Conservation (phyloP, 352 stramenopile genomes). For the Phytophthora constricta region DNA sequence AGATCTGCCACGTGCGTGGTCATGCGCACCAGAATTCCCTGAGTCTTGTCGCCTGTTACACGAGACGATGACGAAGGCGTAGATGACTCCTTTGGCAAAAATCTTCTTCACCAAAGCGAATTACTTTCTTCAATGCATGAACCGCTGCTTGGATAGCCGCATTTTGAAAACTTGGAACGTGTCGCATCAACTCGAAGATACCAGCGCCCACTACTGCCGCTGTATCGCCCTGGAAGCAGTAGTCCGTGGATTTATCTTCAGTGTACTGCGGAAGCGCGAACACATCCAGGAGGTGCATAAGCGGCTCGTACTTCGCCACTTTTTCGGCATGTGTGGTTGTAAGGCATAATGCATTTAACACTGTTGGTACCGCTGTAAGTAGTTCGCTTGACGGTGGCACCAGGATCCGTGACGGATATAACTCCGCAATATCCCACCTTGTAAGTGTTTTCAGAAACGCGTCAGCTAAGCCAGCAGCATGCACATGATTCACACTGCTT, state of each 20-base stretch:
- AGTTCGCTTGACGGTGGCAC: slow-evolving; percentile 92
- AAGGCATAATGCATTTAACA: slow-evolving; percentile 93
- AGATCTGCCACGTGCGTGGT: slow-evolving; percentile 90
- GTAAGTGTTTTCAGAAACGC: slow-evolving; percentile 94
- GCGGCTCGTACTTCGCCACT: slow-evolving; percentile 91
- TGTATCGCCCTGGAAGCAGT: slow-evolving; percentile 93
- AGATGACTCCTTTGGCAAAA: slow-evolving; percentile 14
- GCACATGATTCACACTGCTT: slow-evolving; percentile 95
- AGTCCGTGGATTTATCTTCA: slow-evolving; percentile 74
- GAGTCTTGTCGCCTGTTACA: slow-evolving; percentile 30
- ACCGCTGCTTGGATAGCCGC: slow-evolving; percentile 90
- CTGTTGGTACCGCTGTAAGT: slow-evolving; percentile 94
- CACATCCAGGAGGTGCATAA: slow-evolving; percentile 90
- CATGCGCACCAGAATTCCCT: slow-evolving; percentile 66
- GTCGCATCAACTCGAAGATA: slow-evolving; percentile 97
- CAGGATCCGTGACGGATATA: slow-evolving; percentile 59
- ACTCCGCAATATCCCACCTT: slow-evolving; percentile 69
- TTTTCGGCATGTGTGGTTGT: slow-evolving; percentile 93
- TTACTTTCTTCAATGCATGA: slow-evolving; percentile 90
- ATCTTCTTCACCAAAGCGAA: slow-evolving; percentile 79
- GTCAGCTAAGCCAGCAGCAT: slow-evolving; percentile 92
- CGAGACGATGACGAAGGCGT: slow-evolving; percentile 11
- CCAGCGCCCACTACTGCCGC: slow-evolving; percentile 92
- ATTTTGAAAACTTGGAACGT: slow-evolving; percentile 90
- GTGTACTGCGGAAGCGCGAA: slow-evolving; percentile 93